Percentiles rank a stretch among this genome's conserved stretches.
phyloP scores from a whole-genome alignment of 228 moss, liverwort and hornwort genomes.

The Sphagnum magellanicum region DNA sequence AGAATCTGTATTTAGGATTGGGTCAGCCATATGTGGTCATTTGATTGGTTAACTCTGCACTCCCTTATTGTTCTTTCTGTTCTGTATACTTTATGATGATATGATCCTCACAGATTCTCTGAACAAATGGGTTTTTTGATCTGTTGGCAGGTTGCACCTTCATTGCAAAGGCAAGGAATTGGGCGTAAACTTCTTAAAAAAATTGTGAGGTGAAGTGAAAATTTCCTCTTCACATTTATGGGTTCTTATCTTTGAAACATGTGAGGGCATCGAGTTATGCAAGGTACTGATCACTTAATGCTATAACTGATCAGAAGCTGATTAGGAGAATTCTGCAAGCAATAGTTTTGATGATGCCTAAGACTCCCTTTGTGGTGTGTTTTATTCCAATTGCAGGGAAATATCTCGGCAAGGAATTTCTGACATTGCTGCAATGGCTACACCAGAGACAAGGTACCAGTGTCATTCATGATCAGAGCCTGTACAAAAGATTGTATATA shows the following conservation, averaged over 20 bases:
- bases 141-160: slow-evolving; percentile 45
- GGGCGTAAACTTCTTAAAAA: slow-evolving; percentile 61
- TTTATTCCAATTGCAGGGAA: not conserved
- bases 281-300: not conserved
- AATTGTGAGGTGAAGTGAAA: slow-evolving; percentile 37
- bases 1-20: not conserved
- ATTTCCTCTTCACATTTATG: too few species aligned
- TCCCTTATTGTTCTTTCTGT: too few species aligned
- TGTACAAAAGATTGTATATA: too few species aligned
- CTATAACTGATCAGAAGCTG: not conserved
- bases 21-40: too few species aligned
- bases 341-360: not conserved
- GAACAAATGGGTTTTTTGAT: too few species aligned
- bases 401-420: slow-evolving; percentile 35
- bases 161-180: slow-evolving; percentile 71
- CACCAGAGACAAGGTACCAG: slow-evolving; percentile 27
- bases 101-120: slow-evolving; percentile 1
- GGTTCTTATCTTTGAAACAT: too few species aligned
- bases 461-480: too few species aligned
- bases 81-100: slow-evolving; percentile 3
- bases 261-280: not conserved
- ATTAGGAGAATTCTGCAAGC: not conserved
- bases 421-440: slow-evolving; percentile 68
- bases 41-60: too few species aligned
- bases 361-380: not conserved